phyloP scores from a whole-genome alignment of 345 rosid species.

The Microthlaspi erraticum region DNA sequence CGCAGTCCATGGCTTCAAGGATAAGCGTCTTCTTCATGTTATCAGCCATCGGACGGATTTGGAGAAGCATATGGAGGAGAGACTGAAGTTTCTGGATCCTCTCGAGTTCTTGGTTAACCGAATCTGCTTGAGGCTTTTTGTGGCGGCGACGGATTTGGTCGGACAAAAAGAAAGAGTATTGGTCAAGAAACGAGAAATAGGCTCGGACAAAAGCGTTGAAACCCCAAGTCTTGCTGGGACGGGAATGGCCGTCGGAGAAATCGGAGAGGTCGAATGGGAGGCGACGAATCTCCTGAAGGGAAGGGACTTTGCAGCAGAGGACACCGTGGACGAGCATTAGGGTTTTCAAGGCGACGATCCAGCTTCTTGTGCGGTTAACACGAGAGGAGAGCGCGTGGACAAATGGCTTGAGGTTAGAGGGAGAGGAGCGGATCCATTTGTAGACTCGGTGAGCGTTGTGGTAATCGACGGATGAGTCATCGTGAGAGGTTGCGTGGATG shows the following conservation, averaged over 20 bases:
- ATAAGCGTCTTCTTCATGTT: slow-evolving; percentile 61
- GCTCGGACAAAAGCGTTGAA: slow-evolving; percentile 63
- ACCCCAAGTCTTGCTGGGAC: slow-evolving; percentile 56
- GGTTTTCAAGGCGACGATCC: slow-evolving; percentile 83
- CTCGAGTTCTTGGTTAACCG: slow-evolving; percentile 44
- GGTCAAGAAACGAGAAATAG: slow-evolving; percentile 75
- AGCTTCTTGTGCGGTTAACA: slow-evolving; percentile 63
- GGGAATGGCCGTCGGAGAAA: slow-evolving; percentile 61
- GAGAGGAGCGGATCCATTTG: slow-evolving; percentile 70
- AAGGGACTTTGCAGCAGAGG: slow-evolving; percentile 59
- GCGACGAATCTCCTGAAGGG: slow-evolving; percentile 45
- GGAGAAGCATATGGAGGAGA: slow-evolving; percentile 68
- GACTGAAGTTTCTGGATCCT: slow-evolving; percentile 57
- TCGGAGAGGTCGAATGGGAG: slow-evolving; percentile 76
- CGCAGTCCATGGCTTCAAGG: slow-evolving; percentile 81
- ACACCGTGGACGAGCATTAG: slow-evolving; percentile 82
- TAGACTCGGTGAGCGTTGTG: slow-evolving; percentile 64
- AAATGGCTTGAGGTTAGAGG: slow-evolving; percentile 60
- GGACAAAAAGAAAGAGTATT: slow-evolving; percentile 52
- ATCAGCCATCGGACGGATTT: slow-evolving; percentile 57
- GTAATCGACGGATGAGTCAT: slow-evolving; percentile 63
- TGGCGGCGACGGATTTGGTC: slow-evolving; percentile 39
- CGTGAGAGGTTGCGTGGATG: slow-evolving; percentile 85
- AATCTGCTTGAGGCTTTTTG: slow-evolving; percentile 25
- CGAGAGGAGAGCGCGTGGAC: slow-evolving; percentile 55